Evolutionary conservation across 306 rosid genomes (phyloP).

Genomic region (Rubus idaeus): DNA sequence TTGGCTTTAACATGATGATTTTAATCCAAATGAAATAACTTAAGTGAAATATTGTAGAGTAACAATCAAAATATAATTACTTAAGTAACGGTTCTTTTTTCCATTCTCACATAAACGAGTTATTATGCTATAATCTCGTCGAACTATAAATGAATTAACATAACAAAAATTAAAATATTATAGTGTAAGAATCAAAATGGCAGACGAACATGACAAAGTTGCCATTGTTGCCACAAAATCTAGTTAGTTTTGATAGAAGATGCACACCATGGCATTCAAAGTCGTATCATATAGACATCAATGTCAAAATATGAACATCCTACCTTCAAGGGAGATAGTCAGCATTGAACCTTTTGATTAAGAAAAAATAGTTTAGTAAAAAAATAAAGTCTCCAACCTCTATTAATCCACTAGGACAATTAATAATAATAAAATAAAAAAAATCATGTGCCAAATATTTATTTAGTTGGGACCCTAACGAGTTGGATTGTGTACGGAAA

Average conservation of each 20-base stretch:
- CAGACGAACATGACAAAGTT: not conserved
- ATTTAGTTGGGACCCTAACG: not conserved
- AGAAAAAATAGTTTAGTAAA: too few relatives aligned
- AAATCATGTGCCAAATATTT: not conserved
- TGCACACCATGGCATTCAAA: not conserved
- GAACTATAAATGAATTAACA: too few relatives aligned
- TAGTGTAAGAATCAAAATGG: not conserved
- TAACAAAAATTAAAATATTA: too few relatives aligned
- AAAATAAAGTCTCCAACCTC: not conserved
- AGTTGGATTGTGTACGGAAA: not conserved
- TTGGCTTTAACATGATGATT: too few relatives aligned
- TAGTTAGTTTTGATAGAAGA: not conserved
- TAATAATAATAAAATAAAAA: not conserved
- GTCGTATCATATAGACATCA: not conserved
- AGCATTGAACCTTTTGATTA: not conserved
- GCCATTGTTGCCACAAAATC: not conserved
- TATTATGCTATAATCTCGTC: too few relatives aligned
- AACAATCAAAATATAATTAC: too few relatives aligned
- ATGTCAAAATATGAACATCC: not conserved
- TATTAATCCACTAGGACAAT: not conserved
- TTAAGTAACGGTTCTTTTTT: too few relatives aligned
- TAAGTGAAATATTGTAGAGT: too few relatives aligned
- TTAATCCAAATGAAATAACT: too few relatives aligned
- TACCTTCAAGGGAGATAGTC: not conserved
- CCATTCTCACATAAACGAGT: too few relatives aligned